These are phyloP conservation scores for Groenewaldozyma salmanticensis DNA, from an alignment of 805 yeast species.

Conservation along the genomic window DNA sequence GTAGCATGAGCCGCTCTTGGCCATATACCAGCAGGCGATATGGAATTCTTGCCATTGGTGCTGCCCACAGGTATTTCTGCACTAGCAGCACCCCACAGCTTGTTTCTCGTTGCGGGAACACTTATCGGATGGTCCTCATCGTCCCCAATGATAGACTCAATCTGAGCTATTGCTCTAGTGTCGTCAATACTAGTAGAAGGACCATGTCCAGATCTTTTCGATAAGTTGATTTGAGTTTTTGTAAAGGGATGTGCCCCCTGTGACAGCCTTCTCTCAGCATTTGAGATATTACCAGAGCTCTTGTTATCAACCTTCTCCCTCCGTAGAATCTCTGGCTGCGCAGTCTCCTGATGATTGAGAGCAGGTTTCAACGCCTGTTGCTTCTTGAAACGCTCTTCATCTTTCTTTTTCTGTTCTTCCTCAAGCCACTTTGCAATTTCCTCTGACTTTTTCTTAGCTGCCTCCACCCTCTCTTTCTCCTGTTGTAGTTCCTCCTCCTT, in stretches of 20 bases:
- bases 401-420: slow-evolving; percentile 13
- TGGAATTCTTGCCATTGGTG: neutral
- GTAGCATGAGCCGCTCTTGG: slow-evolving; percentile 1
- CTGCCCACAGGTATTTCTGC: neutral
- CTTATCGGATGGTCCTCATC: slow-evolving; percentile 4
- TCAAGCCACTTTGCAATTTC: slow-evolving; percentile 21
- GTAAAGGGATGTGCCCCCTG: neutral
- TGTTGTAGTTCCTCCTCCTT: slow-evolving; percentile 25
- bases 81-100: neutral
- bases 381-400: too few species aligned
- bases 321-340: too few species aligned
- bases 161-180: slow-evolving; percentile 6
- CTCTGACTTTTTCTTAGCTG: slow-evolving; percentile 23
- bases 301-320: too few species aligned
- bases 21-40: slow-evolving; percentile 1
- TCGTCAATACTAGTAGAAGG: slow-evolving; percentile 3
- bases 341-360: too few species aligned
- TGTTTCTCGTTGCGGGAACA: neutral
- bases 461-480: slow-evolving; percentile 23
- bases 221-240: too few species aligned
- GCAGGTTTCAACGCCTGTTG: too few species aligned
- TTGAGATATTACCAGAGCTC: too few species aligned
- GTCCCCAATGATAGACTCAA: slow-evolving; percentile 10
- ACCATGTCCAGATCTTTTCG: too few species aligned
- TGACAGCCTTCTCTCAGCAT: neutral